Conservation (phyloP, 495 filamentous ascomycete genomes). For the Podospora pseudoanserina region DNA sequence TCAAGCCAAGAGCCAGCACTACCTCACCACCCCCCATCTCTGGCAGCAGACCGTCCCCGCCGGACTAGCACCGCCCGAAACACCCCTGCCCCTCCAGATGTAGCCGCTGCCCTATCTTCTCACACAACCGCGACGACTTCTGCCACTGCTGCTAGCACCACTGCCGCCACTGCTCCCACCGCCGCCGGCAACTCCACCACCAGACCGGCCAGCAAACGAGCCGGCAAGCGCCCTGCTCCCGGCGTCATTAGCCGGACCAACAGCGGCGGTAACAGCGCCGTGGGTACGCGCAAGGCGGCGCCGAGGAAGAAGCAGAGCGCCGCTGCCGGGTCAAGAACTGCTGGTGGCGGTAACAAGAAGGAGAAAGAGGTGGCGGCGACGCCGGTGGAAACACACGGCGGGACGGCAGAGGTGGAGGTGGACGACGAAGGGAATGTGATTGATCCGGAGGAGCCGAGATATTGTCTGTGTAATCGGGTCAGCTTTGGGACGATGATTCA, state of each 20-base stretch:
- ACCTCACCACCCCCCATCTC: slow-evolving; percentile 27
- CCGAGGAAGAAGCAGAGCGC: slow-evolving; percentile 53
- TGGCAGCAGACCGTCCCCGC: slow-evolving; percentile 50
- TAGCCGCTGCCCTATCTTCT: background rate
- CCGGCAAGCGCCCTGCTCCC: slow-evolving; percentile 67
- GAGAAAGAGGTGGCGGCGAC: slow-evolving; percentile 20
- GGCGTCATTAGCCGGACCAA: slow-evolving; percentile 66
- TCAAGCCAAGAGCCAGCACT: slow-evolving; percentile 45
- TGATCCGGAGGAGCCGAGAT: slow-evolving; percentile 81
- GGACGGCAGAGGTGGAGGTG: slow-evolving; percentile 45
- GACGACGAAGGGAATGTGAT: slow-evolving; percentile 71
- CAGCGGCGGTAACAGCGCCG: slow-evolving; percentile 67
- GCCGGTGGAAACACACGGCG: background rate
- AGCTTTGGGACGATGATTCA: slow-evolving; percentile 94
- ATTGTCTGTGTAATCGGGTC: slow-evolving; percentile 88
- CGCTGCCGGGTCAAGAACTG: slow-evolving; percentile 30
- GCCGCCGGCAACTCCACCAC: slow-evolving; percentile 9
- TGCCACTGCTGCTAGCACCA: background rate
- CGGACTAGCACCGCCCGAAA: slow-evolving; percentile 56
- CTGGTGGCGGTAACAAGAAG: slow-evolving; percentile 24
- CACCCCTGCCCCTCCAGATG: slow-evolving; percentile 48
- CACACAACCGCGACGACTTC: background rate
- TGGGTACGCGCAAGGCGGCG: slow-evolving; percentile 76
- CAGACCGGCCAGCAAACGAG: slow-evolving; percentile 44
- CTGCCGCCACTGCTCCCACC: slow-evolving; percentile 1